Conservation (phyloP, 148 eudicot species). For the Agrostemma githago region DNA sequence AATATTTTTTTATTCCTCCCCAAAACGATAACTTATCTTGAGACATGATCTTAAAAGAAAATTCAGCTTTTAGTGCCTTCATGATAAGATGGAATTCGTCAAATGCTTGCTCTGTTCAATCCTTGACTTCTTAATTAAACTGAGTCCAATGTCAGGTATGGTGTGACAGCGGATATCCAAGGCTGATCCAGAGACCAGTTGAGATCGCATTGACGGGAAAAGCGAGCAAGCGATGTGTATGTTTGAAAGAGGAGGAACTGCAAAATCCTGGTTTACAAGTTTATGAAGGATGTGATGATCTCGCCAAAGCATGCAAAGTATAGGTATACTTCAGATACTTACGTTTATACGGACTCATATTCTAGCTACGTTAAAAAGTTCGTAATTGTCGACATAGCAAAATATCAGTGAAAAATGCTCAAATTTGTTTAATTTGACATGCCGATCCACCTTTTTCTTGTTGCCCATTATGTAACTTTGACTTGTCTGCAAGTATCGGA, state of each 20-base stretch:
- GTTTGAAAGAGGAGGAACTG: slow-evolving; percentile 54
- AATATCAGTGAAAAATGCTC: background rate
- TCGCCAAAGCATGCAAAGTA: slow-evolving; percentile 42
- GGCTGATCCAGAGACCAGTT: slow-evolving; percentile 73
- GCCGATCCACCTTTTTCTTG: background rate
- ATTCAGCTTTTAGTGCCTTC: background rate
- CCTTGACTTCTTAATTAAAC: background rate
- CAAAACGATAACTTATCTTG: no score
- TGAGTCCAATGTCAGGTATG: slow-evolving; percentile 52
- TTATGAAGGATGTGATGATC: slow-evolving; percentile 67
- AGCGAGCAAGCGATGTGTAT: slow-evolving; percentile 87
- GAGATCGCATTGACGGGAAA: slow-evolving; percentile 90
- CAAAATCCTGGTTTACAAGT: slow-evolving; percentile 57
- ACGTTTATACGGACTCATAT: background rate
- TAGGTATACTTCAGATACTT: slow-evolving; percentile 5
- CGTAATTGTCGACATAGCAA: background rate
- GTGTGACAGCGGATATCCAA: slow-evolving; percentile 87
- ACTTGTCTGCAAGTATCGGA: no score
- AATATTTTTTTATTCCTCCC: no score
- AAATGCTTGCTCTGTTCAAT: background rate
- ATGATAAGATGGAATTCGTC: background rate
- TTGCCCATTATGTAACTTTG: background rate
- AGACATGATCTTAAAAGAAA: no score
- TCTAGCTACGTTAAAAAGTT: background rate
- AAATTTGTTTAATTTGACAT: background rate